Conservation (phyloP, 768 basidiomycete species). For the Gymnopilus junonius region DNA sequence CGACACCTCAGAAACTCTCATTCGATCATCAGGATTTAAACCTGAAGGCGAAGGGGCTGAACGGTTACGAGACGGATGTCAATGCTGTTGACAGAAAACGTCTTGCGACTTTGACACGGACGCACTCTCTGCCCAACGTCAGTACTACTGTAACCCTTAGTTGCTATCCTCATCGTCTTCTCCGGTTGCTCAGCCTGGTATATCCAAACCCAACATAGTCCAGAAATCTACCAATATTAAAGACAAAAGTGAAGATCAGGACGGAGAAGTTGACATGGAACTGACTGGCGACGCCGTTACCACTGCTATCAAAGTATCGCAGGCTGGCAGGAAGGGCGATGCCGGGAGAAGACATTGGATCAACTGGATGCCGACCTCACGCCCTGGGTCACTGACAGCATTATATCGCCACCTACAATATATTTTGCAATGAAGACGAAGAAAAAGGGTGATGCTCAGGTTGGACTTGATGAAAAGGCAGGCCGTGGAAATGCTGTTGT, state of each 20-base stretch:
- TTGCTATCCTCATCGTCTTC: neutral
- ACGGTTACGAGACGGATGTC: neutral
- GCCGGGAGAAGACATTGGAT: conserved; percentile 8
- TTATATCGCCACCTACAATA: conserved; percentile 46
- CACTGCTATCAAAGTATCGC: neutral
- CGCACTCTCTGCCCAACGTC: conserved; percentile 3
- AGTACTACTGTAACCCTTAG: neutral
- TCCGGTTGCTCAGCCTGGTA: neutral
- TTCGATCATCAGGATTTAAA: neutral
- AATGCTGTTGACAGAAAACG: neutral
- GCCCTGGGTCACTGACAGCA: conserved; percentile 46
- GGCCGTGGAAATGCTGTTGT: neutral
- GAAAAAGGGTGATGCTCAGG: neutral
- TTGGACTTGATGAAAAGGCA: neutral
- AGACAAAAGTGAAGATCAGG: conserved; percentile 6
- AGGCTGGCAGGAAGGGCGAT: neutral
- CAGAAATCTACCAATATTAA: neutral
- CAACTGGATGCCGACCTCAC: conserved; percentile 22
- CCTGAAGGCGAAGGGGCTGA: neutral
- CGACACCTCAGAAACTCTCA: neutral
- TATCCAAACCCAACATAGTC: neutral
- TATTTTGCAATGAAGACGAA: conserved; percentile 21
- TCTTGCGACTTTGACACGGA: neutral
- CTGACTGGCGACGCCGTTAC: conserved; percentile 8
- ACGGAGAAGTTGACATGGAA: conserved; percentile 23